These are phyloP conservation scores for Tricharina praecox DNA, from an alignment of 495 filamentous ascomycete genomes.

Conservation along the genomic window DNA sequence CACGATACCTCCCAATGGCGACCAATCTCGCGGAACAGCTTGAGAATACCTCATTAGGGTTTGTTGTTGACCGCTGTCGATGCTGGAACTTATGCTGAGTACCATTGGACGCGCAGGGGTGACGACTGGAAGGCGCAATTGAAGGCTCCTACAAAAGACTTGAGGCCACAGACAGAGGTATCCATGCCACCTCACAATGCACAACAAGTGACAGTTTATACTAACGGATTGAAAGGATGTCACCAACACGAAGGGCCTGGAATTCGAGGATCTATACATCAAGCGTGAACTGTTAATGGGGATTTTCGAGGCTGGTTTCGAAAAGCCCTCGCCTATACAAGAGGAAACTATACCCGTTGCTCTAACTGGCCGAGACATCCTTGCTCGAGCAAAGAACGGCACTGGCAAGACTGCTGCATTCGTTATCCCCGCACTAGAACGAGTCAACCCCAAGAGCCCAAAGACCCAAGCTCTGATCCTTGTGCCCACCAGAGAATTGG, in stretches of 20 bases:
- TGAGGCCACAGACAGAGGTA: slow-evolving; percentile 85
- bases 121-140: slow-evolving; percentile 64
- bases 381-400: slow-evolving; percentile 94
- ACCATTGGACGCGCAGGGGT: slow-evolving; percentile 14
- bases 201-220: no score
- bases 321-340: slow-evolving; percentile 97
- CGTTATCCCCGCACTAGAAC: slow-evolving; percentile 85
- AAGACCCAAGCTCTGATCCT: slow-evolving; percentile 94
- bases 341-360: slow-evolving; percentile 97
- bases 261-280: slow-evolving; percentile 92
- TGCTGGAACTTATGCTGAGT: no score
- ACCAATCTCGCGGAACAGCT: slow-evolving; percentile 51
- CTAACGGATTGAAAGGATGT: no score
- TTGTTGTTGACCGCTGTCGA: no score
- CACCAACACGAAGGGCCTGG: slow-evolving; percentile 86
- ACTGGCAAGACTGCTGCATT: slow-evolving; percentile 98
- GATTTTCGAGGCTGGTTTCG: slow-evolving; percentile 96
- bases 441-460: slow-evolving; percentile 84
- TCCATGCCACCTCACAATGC: neutral
- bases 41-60: slow-evolving; percentile 55
- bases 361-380: slow-evolving; percentile 82
- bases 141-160: slow-evolving; percentile 65
- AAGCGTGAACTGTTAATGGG: slow-evolving; percentile 94
- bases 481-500: slow-evolving; percentile 89
- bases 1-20: slow-evolving; percentile 30